These are phyloP conservation scores for Syzygium grande DNA, from an alignment of 345 rosid genomes.

Conservation along the genomic window DNA sequence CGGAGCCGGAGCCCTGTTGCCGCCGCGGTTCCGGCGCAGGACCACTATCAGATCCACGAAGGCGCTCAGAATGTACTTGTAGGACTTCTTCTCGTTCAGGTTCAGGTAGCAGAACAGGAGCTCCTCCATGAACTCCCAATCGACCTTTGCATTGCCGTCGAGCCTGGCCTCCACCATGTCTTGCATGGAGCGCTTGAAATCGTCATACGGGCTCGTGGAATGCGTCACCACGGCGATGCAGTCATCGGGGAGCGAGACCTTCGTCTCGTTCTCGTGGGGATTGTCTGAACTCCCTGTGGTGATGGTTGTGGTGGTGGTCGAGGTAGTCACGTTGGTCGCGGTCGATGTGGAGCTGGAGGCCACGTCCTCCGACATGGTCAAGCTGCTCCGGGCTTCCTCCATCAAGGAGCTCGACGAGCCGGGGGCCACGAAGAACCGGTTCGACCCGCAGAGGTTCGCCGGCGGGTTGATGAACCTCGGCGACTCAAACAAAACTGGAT, in stretches of 20 bases:
- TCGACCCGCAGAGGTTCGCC: conserved; percentile 20
- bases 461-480: conserved; percentile 24
- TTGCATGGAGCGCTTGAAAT: conserved; percentile 67
- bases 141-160: conserved; percentile 19
- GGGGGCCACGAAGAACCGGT: conserved; percentile 33
- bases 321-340: neutral
- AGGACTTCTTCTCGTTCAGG: conserved; percentile 62
- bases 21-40: conserved; percentile 15
- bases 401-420: conserved; percentile 36
- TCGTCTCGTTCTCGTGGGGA: neutral
- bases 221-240: conserved; percentile 49
- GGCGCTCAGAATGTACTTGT: conserved; percentile 65
- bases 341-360: conserved; percentile 22
- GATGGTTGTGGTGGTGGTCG: neutral
- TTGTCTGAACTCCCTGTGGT: neutral
- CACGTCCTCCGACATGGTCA: conserved; percentile 11
- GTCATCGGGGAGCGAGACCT: conserved; percentile 31
- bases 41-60: conserved; percentile 55
- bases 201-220: conserved; percentile 45
- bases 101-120: conserved; percentile 63
- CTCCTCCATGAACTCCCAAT: conserved; percentile 89
- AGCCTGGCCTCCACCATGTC: conserved; percentile 61
- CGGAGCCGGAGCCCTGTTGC: conserved; percentile 7
- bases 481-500: conserved; percentile 16
- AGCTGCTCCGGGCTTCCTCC: conserved; percentile 39